Percentiles rank a stretch among this genome's conserved stretches.
These are phyloP conservation scores for Syzygium aqueum DNA, from an alignment of 345 rosid genomes.

Conservation along the genomic window DNA sequence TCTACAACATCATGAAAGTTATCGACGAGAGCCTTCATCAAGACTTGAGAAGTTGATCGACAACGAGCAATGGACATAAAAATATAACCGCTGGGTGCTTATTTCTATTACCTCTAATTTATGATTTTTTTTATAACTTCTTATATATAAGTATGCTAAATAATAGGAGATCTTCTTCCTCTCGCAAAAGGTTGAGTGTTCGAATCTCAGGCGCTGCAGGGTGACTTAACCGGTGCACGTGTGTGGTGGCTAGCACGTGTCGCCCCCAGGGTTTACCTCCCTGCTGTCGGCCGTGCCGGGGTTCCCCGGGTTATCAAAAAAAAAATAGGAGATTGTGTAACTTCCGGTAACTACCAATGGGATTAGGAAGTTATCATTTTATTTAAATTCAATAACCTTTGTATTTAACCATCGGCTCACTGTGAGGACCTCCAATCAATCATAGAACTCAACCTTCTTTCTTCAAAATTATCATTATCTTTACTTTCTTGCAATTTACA, in stretches of 20 bases:
- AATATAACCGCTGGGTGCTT: accelerated
- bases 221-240: too few species aligned
- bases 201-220: too few species aligned
- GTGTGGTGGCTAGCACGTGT: too few species aligned
- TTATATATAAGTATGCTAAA: background rate
- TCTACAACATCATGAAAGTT: background rate
- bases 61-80: background rate
- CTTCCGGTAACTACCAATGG: background rate
- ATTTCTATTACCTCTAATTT: background rate
- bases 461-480: background rate
- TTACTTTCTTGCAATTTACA: background rate
- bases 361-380: background rate
- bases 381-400: background rate
- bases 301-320: too few species aligned
- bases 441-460: background rate
- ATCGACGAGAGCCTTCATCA: background rate
- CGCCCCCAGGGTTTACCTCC: too few species aligned
- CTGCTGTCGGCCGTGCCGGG: too few species aligned
- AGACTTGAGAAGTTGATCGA: background rate
- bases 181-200: too few species aligned
- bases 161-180: background rate
- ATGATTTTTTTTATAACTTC: background rate
- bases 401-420: background rate
- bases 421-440: background rate
- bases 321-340: background rate